Percentiles rank a stretch among this genome's conserved stretches.
phyloP scores from a whole-genome alignment of 805 yeast species.

The Yamadazyma nakazawae region DNA sequence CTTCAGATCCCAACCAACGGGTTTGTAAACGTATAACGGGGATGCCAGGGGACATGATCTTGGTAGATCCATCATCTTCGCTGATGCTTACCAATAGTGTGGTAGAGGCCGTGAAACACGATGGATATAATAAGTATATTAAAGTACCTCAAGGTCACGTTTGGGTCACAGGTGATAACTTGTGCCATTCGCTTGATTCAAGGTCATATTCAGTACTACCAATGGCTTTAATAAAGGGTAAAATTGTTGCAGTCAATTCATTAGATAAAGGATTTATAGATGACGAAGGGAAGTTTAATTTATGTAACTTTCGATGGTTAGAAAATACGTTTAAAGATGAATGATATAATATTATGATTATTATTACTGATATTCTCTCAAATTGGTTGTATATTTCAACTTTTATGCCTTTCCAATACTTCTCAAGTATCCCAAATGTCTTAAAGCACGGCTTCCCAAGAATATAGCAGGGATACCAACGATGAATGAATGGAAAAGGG shows the following conservation, averaged over 20 bases:
- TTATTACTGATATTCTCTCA: too few relatives aligned
- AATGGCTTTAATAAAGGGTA: slow-evolving; percentile 82
- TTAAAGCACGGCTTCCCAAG: slow-evolving; percentile 65
- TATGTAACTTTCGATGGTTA: slow-evolving; percentile 56
- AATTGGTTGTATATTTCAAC: not conserved
- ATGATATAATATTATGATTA: too few relatives aligned
- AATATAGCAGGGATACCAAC: slow-evolving; percentile 54
- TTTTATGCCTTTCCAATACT: slow-evolving; percentile 24
- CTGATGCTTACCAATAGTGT: slow-evolving; percentile 38
- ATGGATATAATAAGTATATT: slow-evolving; percentile 55
- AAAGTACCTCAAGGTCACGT: slow-evolving; percentile 91
- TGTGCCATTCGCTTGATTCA: slow-evolving; percentile 83
- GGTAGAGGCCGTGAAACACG: slow-evolving; percentile 25
- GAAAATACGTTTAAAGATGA: slow-evolving; percentile 40
- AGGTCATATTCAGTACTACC: slow-evolving; percentile 89
- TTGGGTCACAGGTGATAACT: slow-evolving; percentile 96
- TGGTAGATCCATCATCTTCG: slow-evolving; percentile 73
- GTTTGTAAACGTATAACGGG: slow-evolving; percentile 95
- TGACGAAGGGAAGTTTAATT: slow-evolving; percentile 27
- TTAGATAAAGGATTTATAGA: slow-evolving; percentile 46
- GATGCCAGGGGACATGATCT: slow-evolving; percentile 87
- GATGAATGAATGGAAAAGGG: slow-evolving; percentile 46
- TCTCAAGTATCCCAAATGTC: slow-evolving; percentile 39
- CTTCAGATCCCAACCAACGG: slow-evolving; percentile 79
- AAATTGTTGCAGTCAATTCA: slow-evolving; percentile 65